Base-by-base conservation (phyloP, 805 yeast species). In the Saturnispora diversa region DNA sequence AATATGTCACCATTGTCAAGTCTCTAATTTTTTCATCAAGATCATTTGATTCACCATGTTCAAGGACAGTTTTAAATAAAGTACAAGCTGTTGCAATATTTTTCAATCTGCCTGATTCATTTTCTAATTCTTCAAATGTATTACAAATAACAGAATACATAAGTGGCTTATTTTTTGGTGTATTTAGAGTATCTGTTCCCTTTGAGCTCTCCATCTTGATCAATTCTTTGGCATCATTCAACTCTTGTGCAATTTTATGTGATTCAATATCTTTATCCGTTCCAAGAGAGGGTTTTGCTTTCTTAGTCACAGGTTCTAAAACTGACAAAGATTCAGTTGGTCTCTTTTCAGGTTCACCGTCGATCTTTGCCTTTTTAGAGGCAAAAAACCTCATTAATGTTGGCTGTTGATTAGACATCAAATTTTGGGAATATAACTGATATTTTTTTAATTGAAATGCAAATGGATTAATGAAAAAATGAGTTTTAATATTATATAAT, bases 91-190 rank as follows among this genome's bases (percentile, higher is more conserved):
- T 64, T 31, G 84, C 77, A 16, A 84, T 75, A 54, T 88, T 90
- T 49, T 86, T 84, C 37, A 92, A 69, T 36, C 98, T 68, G 16
- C 88, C 84, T 2, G 95, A 69, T 24, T 87, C 94, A 2, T 70
- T 61, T 55, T 88, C 97, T 39, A 92, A 71, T 42, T 73, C 67
- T 45, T 83, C 86, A 62, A 90, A 90, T 4, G 84, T 74, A 5
- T 72, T 71, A 20, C 82, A 73, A 26, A 81, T 51, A 19, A 67
- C 63, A 3, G 64, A 49, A 47, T 72, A 73, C 38, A 52, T 50
- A 3, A 58, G 49, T 15, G 60, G 59, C 34, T 50, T 50, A 12
- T 39, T 25, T 10, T 10, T 17, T 5, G 33, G 24, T 10, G 13
- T 11, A 6, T 29, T 13, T 38, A 20, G 23, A 7, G 30, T 25